Evolutionary conservation across 495 filamentous ascomycete genomes (phyloP).

Genomic region (Bacidia rubella): DNA sequence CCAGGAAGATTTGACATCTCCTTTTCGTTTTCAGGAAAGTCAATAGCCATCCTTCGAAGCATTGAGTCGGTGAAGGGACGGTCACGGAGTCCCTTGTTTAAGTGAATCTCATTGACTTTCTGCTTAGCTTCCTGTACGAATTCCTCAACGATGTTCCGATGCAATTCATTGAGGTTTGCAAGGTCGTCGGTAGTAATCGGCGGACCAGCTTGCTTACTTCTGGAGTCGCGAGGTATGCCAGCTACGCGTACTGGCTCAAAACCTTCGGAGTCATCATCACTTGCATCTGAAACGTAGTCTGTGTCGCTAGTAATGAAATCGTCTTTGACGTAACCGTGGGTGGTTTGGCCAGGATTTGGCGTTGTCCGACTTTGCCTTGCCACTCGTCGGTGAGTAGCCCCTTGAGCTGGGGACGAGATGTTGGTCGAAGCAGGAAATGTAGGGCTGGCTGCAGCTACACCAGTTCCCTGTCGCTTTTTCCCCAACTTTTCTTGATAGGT

Average conservation of each 20-base stretch:
- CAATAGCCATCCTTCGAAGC: conserved; percentile 72
- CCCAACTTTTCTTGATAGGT: conserved; percentile 8
- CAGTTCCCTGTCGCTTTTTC: conserved; percentile 21
- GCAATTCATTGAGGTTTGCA: conserved; percentile 42
- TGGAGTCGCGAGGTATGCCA: conserved; percentile 23
- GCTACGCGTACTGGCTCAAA: conserved; percentile 47
- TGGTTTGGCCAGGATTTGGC: conserved; percentile 21
- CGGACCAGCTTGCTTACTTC: conserved; percentile 37
- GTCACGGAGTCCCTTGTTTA: conserved; percentile 43
- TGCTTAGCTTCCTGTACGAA: conserved; percentile 51
- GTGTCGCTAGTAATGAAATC: conserved; percentile 39
- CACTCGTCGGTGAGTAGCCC: conserved; percentile 32
- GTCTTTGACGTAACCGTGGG: conserved; percentile 35
- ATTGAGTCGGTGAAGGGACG: conserved; percentile 66
- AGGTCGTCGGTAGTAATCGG: conserved; percentile 64
- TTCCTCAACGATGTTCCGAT: conserved; percentile 50
- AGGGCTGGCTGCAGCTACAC: conserved; percentile 20
- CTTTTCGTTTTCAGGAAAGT: conserved; percentile 46
- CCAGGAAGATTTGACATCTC: conserved; percentile 54
- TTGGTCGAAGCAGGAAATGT: conserved; percentile 59
- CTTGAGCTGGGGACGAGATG: conserved; percentile 68
- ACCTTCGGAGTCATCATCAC: conserved; percentile 31
- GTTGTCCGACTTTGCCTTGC: conserved; percentile 25
- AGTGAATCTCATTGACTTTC: conserved; percentile 52
- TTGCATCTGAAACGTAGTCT: conserved; percentile 27